These are phyloP conservation scores for Rhizopus arrhizus DNA, from an alignment of 371 early-diverging fungal genomes.

Conservation along the genomic window DNA sequence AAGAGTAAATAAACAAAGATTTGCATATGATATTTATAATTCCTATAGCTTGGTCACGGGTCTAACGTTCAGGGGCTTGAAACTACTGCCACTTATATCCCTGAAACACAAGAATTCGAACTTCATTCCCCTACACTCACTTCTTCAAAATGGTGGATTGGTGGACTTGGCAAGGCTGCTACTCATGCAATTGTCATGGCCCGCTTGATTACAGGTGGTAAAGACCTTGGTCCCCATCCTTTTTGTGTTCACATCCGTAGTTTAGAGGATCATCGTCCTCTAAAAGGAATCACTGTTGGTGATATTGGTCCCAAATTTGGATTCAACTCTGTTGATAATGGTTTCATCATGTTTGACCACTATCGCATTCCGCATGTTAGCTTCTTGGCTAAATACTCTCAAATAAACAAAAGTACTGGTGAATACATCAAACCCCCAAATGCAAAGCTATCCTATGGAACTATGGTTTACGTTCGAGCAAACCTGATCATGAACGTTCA, in stretches of 20 bases:
- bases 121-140: constrained; percentile 83
- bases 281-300: constrained; percentile 85
- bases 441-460: constrained; percentile 74
- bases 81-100: constrained; percentile 85
- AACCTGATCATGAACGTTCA: constrained; percentile 59
- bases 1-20: constrained; percentile 11
- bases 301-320: constrained; percentile 94
- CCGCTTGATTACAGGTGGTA: constrained; percentile 76
- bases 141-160: constrained; percentile 91
- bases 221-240: constrained; percentile 81
- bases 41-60: constrained; percentile 63
- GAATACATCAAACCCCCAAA: constrained; percentile 69
- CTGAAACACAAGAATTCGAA: constrained; percentile 82
- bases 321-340: constrained; percentile 82
- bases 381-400: constrained; percentile 80
- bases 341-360: constrained; percentile 77
- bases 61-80: constrained; percentile 87
- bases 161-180: constrained; percentile 68
- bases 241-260: constrained; percentile 90
- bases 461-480: constrained; percentile 77
- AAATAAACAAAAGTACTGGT: constrained; percentile 68
- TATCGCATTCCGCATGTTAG: constrained; percentile 79
- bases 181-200: constrained; percentile 91
- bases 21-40: constrained; percentile 1
- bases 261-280: constrained; percentile 69